phyloP scores from a whole-genome alignment of 176 grass and related monocot species.

The Pontederia crassipes region DNA sequence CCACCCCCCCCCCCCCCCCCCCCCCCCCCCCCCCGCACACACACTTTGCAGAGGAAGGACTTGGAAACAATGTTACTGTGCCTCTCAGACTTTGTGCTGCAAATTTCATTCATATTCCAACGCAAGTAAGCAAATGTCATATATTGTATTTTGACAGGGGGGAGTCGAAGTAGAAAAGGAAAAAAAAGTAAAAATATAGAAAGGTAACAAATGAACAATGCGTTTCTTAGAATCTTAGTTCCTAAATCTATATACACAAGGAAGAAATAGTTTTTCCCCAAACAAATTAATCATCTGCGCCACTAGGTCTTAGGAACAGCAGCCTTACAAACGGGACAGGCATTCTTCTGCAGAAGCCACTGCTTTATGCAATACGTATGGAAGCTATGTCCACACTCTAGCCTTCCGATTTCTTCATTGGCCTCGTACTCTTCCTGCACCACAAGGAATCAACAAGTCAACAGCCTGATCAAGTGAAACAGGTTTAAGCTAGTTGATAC shows the following conservation, averaged over 20 bases:
- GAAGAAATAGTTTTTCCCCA: background rate
- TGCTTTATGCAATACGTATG: slow-evolving; percentile 91
- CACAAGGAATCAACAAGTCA: background rate
- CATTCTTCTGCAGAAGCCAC: slow-evolving; percentile 88
- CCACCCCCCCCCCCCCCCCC: no score
- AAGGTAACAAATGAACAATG: no score
- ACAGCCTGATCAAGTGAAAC: background rate
- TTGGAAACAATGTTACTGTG: no score
- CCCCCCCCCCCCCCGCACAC: no score
- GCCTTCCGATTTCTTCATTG: slow-evolving; percentile 54
- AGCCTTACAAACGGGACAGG: slow-evolving; percentile 81
- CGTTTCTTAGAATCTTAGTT: no score
- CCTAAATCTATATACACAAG: background rate
- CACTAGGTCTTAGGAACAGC: slow-evolving; percentile 37
- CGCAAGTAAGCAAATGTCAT: no score
- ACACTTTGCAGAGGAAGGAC: no score
- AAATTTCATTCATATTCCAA: no score
- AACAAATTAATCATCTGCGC: background rate
- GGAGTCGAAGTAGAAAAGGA: no score
- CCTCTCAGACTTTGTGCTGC: no score
- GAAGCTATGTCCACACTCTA: slow-evolving; percentile 69
- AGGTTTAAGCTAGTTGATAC: background rate
- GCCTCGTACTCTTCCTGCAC: slow-evolving; percentile 72
- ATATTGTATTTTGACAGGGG: no score
- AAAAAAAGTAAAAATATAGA: no score